Evolutionary conservation across 306 rosid species (phyloP).

Genomic region (Trichosanthes truncata): DNA sequence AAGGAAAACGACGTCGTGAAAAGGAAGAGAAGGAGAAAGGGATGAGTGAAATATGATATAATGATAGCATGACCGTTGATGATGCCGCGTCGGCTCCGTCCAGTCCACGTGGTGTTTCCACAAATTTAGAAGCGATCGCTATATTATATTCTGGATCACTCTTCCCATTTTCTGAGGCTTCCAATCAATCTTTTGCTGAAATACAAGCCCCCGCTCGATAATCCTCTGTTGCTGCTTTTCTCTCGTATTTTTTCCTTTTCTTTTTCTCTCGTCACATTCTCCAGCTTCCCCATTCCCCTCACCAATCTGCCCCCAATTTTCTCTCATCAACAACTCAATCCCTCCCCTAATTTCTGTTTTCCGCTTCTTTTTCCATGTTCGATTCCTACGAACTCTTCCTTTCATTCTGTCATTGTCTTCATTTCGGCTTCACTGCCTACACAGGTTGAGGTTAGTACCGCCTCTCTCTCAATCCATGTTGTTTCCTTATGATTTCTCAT

Average conservation of each 20-base stretch:
- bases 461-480: conserved; percentile 22
- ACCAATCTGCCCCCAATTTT: neutral
- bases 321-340: neutral
- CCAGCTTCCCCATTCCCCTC: too few species aligned
- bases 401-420: neutral
- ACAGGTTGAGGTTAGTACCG: neutral
- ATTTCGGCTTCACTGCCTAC: neutral
- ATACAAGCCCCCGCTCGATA: neutral
- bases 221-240: neutral
- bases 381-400: neutral
- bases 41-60: neutral
- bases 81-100: conserved; percentile 6
- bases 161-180: neutral
- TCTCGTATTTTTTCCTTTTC: too few species aligned
- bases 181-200: neutral
- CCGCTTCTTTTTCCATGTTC: too few species aligned
- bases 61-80: neutral
- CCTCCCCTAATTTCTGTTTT: neutral
- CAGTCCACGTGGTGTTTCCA: conserved; percentile 3
- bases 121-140: neutral
- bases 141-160: neutral
- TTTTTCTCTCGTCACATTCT: neutral
- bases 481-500: conserved; percentile 26
- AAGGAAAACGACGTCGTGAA: neutral
- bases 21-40: neutral